Percentiles rank a stretch among this genome's conserved stretches.
Evolutionary conservation across 495 filamentous ascomycete genomes (phyloP).

Genomic region (Xylaria bambusicola): DNA sequence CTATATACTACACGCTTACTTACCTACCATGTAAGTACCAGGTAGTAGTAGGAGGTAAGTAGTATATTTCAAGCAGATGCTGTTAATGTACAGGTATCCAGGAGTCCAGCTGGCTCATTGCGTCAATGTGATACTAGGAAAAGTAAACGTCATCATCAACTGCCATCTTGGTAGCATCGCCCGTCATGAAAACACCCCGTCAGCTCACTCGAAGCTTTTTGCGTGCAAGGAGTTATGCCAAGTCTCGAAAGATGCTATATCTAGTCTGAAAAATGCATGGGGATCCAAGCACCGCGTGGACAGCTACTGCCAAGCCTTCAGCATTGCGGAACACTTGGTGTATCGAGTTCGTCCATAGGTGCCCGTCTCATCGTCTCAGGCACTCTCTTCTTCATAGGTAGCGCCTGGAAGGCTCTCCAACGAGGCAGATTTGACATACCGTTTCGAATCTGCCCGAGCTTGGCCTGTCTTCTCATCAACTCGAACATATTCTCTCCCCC

Average conservation of each 20-base stretch:
- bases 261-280: constrained; percentile 5
- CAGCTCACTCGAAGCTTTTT: no score
- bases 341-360: constrained; percentile 12
- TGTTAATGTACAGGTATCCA: no score
- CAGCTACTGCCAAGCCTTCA: constrained; percentile 5
- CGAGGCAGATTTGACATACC: neutral
- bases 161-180: neutral
- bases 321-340: constrained; percentile 16
- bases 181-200: no score
- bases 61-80: no score
- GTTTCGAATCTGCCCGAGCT: neutral
- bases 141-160: neutral
- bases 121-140: neutral
- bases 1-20: no score
- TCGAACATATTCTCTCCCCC: neutral
- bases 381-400: neutral
- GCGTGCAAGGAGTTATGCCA: neutral
- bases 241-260: no score
- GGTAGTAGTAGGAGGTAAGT: no score
- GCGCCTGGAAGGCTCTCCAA: neutral
- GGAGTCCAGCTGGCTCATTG: neutral
- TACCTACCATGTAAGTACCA: no score
- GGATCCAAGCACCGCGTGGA: neutral
- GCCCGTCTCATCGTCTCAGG: constrained; percentile 6
- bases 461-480: neutral